Base-by-base conservation (phyloP, 306 rosid species). In the Betula pendula region DNA sequence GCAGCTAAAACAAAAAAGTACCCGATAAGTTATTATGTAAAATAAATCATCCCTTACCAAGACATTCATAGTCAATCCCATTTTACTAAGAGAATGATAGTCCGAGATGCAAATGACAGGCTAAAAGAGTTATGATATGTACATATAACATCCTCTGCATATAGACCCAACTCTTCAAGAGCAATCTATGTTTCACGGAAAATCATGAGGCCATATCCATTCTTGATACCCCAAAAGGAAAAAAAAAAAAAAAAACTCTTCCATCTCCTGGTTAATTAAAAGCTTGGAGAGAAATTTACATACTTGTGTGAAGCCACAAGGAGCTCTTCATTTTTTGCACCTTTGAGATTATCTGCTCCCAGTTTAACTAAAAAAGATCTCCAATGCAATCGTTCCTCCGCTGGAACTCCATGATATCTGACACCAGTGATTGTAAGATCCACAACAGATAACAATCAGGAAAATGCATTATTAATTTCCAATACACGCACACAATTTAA, bases 351-450 rank as follows among this genome's bases (percentile, higher is more conserved):
- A 70, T 95, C 99, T 20, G 99, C 92, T 80, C 97, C 97, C 55
- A 95, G 85, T 81, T 95, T 95, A 49, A 95, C 97, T 68, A 95
- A 85, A 85, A 94, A 94, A 38, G 98, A 90, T 81, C 95, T 93
- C 99, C 99, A 92, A 80, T 95, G 98, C 55, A 90, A 79, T 59
- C 97, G 88, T 69, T 95, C 99, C 89, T 94, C 98, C 0, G 89
- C 90, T 45, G 96, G 98, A 81, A 92, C 98, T 80, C 97, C 98
- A 83, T 94, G 95, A 84, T 92, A 94, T 74, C 98, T 94, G 83
- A 71, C 82, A 80, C 38, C 19, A 20, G 38, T 8, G 14, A 0
- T 29, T 15, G 2, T 10, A 24, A 56, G 17, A 8, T 44, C 47
- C 24, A 19, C 24, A 20, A 65, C 22, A 10, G 70, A 65, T 19